phyloP scores from a whole-genome alignment of 371 early-diverging fungal genomes.

The Saksenaea oblongispora region DNA sequence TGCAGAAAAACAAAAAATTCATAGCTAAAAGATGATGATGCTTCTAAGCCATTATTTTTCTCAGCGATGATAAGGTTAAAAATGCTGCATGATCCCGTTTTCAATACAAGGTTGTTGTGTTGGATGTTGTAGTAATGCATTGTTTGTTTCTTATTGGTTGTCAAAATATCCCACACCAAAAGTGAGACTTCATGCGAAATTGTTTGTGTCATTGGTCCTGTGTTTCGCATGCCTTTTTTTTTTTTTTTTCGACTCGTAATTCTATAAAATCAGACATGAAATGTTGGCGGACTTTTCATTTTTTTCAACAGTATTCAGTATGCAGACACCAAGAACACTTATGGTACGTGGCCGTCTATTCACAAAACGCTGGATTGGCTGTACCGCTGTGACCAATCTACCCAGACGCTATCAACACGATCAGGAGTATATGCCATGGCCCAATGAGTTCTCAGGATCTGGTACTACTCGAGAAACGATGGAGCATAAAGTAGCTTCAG shows the following conservation, averaged over 20 bases:
- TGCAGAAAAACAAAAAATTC: no score
- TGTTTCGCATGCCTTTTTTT: background rate
- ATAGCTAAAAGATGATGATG: no score
- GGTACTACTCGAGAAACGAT: conserved; percentile 23
- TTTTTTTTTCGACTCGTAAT: background rate
- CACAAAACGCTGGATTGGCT: background rate
- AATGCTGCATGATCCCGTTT: no score
- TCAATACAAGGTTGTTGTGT: no score
- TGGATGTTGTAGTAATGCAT: background rate
- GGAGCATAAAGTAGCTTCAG: conserved; percentile 5
- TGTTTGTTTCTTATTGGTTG: background rate
- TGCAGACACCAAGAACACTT: background rate
- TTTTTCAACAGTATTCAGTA: background rate
- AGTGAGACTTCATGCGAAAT: background rate
- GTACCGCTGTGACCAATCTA: background rate
- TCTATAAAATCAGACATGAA: background rate
- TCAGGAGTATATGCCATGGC: conserved; percentile 24
- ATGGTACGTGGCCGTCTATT: background rate
- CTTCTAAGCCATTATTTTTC: no score
- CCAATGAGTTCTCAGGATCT: conserved; percentile 23
- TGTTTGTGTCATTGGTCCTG: background rate
- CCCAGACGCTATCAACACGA: background rate
- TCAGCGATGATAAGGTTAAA: no score
- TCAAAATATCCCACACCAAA: conserved; percentile 2
- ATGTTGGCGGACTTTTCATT: background rate